Evolutionary conservation across 1,284 basidiomycete species (phyloP), one percentile per base, ranked within the genome.

Genomic region (Volvariella surrecta): DNA sequence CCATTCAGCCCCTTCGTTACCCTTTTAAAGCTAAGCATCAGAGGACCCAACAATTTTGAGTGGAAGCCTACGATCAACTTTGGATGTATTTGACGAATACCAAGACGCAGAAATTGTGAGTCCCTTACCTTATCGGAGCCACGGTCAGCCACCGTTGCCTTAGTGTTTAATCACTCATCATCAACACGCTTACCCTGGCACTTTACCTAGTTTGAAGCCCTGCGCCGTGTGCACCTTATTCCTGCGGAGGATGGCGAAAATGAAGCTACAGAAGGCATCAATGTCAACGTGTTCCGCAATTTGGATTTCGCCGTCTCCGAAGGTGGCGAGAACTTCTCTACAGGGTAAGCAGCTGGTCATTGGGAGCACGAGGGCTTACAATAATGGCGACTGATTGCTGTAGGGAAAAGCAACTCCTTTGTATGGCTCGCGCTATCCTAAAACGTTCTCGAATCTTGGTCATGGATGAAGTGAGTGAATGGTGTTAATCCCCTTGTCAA

Each of bases 51-150:
- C 85, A 0, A 92, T 97, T 55, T 62, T 95, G 43, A 90, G 85
- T 45, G 92, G 91, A 17, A 89, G 80, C 1, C 52, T 95, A n/a
- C 75, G 92, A 15, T 84, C 86, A 0, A 89, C 89, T 0, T 67
- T 95, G n/a, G 92, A 96, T 55, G 86, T 94, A 8, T 94, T 96
- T 52, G 75, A 84, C 28, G 89, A 94, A 58, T 94, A 93, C 51
- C 70, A 87, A 46, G 93, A 95, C 51, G 70, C 70, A 1, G 88
- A 93, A 48, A 91, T 96, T 52, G 85, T 88, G 52, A 43, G 76
- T 63, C 19, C 15, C n/a, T 19, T 15, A 38, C 46, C 4, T 1
- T 35, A 8, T 35, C 34, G 11, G 11, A 6, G 24, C 24, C 11
- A 11, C 11, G 11, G 6, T 28, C 24, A 28, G 24, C 24, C 24